Base-by-base conservation (phyloP, 805 yeast species). In the Clavispora vitiphila region DNA sequence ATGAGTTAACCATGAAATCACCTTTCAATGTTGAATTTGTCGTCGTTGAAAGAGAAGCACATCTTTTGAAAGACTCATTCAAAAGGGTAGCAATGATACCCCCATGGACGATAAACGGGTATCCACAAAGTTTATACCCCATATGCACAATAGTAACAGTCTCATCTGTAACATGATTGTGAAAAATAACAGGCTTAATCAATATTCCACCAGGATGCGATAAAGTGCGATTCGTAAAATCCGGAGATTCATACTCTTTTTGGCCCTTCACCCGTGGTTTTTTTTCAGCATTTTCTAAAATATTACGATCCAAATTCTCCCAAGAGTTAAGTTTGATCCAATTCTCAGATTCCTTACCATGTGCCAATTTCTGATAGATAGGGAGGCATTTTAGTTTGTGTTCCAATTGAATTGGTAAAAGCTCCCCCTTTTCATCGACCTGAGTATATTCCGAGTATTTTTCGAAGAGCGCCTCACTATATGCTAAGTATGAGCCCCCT, bases 51-150 rank as follows among this genome's bases (percentile, higher is more conserved):
- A 81, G 64, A 1, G 70, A 61, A 2, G 71, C 78, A 43, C 73
- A 67, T 39, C 81, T 71, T 49, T 81, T 80, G 64, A 82, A 74
- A 6, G 84, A 73, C 51, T 89, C 96, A 55, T 87, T 93, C 41
- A 88, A 64, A 1, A 89, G 65, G 0, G 95, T 81, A 8, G 90
- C 95, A 23, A 89, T 58, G 22, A 90, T 77, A 0, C 97, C 97
- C 3, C 97, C 97, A 57, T 89, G 97, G 3, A 87, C 75, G 15
- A 90, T 64, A 52, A 86, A 82, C 2, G 96, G 97, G 57, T 83
- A 89, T 1, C 97, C 97, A 34, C 91, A 81, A 16, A 89, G 61
- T 46, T 75, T 76, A 55, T 82, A 78, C 0, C 97, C 96, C 39
- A 84, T 71, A 57, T 87, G 95, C 20, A 86, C 69, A 5, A 88